Evolutionary conservation across 768 basidiomycete species (phyloP).

Genomic region (Serpula lacrymans): DNA sequence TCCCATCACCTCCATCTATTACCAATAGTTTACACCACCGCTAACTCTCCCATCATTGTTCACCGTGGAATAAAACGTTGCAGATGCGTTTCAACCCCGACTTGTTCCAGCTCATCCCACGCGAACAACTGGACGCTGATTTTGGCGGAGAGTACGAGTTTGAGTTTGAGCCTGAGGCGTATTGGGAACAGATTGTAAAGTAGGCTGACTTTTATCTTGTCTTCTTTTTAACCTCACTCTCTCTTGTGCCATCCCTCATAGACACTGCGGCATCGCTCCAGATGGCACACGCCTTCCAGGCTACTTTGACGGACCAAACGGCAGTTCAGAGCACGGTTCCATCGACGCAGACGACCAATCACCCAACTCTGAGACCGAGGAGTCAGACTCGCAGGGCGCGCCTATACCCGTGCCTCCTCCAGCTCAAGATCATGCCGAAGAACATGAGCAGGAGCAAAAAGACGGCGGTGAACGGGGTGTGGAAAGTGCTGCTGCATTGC

Average conservation of each 20-base stretch:
- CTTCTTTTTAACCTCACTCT: not conserved
- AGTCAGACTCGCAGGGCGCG: too few relatives aligned
- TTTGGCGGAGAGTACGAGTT: slow-evolving; percentile 78
- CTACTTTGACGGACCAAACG: slow-evolving; percentile 28
- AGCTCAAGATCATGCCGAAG: too few relatives aligned
- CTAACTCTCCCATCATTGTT: too few relatives aligned
- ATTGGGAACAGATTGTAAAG: slow-evolving; percentile 79
- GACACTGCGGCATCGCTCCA: slow-evolving; percentile 52
- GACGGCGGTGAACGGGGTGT: too few relatives aligned
- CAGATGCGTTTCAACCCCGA: slow-evolving; percentile 91
- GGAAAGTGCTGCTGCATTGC: too few relatives aligned
- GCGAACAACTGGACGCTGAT: slow-evolving; percentile 73
- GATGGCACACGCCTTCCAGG: slow-evolving; percentile 47
- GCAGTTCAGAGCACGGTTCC: too few relatives aligned
- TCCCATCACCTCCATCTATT: too few relatives aligned
- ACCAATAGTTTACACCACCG: too few relatives aligned
- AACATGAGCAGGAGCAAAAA: too few relatives aligned
- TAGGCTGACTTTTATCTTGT: slow-evolving; percentile 29
- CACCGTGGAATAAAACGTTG: not conserved
- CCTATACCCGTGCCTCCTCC: too few relatives aligned
- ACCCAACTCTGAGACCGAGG: too few relatives aligned
- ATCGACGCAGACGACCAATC: too few relatives aligned
- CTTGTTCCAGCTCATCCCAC: slow-evolving; percentile 69
- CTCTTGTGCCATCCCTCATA: slow-evolving; percentile 17
- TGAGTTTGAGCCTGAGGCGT: slow-evolving; percentile 67